phyloP scores from a whole-genome alignment of 2,329 filamentous ascomycete genomes.

The Fusarium piperis region DNA sequence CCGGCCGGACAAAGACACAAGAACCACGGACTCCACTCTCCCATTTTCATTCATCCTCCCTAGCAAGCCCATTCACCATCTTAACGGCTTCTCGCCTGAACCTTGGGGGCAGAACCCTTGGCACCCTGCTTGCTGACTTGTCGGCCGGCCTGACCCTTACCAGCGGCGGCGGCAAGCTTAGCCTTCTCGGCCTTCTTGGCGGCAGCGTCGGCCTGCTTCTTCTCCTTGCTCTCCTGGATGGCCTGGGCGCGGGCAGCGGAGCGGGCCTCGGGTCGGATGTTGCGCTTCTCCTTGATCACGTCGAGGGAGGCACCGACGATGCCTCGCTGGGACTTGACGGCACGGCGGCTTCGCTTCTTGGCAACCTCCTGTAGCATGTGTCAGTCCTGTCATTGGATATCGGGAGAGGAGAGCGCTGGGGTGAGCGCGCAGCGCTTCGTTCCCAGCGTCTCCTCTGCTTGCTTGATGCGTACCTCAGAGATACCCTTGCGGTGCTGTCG shows the following conservation, averaged over 20 bases:
- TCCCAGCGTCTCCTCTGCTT: neutral
- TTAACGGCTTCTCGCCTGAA: constrained; percentile 84
- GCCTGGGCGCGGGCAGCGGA: constrained; percentile 87
- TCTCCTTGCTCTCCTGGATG: constrained; percentile 98
- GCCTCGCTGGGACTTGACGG: constrained; percentile 98
- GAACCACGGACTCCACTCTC: constrained; percentile 53
- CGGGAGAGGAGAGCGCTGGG: neutral
- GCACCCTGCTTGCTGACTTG: constrained; percentile 97
- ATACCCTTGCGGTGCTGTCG: constrained; percentile 99
- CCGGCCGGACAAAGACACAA: constrained; percentile 55
- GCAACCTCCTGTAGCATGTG: constrained; percentile 84
- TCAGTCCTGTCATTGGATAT: constrained; percentile 49
- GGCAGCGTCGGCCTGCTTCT: constrained; percentile 87
- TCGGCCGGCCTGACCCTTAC: constrained; percentile 79
- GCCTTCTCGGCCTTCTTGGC: constrained; percentile 99
- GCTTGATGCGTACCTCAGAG: constrained; percentile 84
- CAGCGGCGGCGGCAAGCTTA: constrained; percentile 79
- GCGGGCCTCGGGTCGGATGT: constrained; percentile 94
- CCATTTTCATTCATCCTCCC: constrained; percentile 40
- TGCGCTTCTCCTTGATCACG: constrained; percentile 99
- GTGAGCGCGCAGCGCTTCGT: neutral
- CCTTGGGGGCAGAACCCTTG: constrained; percentile 89
- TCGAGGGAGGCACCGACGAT: constrained; percentile 99
- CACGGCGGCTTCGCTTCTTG: constrained; percentile 99
- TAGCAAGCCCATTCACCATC: constrained; percentile 24